A percentile compares a stretch with the other conserved stretches of the same genome.
These are phyloP conservation scores for Termitomyces sp. DNA, from an alignment of 768 basidiomycete species.

Conservation along the genomic window DNA sequence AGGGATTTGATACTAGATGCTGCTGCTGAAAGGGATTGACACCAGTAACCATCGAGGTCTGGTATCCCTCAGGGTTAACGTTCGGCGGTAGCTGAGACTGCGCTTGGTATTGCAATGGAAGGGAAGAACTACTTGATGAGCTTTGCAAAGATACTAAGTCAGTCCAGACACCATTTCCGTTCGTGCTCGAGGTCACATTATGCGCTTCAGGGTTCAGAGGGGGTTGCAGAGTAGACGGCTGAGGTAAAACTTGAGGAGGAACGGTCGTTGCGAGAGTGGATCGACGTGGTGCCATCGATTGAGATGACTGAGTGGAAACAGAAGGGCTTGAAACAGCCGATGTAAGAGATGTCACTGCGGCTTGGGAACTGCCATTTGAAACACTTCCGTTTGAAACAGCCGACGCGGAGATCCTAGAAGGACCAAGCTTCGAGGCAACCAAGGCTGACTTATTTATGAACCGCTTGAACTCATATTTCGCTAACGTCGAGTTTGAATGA, in stretches of 20 bases:
- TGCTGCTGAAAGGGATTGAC: conserved; percentile 23
- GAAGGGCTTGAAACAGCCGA: conserved; percentile 13
- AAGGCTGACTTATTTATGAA: conserved; percentile 50
- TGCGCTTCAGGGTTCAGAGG: conserved; percentile 17
- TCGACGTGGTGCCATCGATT: conserved; percentile 10
- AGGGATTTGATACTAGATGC: conserved; percentile 22
- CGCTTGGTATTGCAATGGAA: conserved; percentile 44
- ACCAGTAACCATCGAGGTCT: conserved; percentile 18
- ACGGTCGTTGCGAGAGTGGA: conserved; percentile 15
- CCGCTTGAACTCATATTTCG: conserved; percentile 74
- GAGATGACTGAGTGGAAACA: conserved; percentile 1
- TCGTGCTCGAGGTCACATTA: conserved; percentile 14
- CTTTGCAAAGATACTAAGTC: conserved; percentile 47
- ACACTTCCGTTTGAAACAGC: conserved; percentile 14
- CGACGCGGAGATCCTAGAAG: conserved; percentile 33
- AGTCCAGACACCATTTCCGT: conserved; percentile 46
- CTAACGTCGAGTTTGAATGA: conserved; percentile 27
- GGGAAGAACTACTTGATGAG: conserved; percentile 40
- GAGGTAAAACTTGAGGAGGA: background rate
- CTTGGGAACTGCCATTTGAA: background rate
- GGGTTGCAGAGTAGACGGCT: conserved; percentile 11
- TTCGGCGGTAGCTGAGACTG: background rate
- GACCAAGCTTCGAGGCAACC: conserved; percentile 40
- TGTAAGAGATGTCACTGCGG: conserved; percentile 18
- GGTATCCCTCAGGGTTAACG: conserved; percentile 8